Base-by-base conservation (phyloP, 2,329 filamentous ascomycete species). In the Ustulina deusta region DNA sequence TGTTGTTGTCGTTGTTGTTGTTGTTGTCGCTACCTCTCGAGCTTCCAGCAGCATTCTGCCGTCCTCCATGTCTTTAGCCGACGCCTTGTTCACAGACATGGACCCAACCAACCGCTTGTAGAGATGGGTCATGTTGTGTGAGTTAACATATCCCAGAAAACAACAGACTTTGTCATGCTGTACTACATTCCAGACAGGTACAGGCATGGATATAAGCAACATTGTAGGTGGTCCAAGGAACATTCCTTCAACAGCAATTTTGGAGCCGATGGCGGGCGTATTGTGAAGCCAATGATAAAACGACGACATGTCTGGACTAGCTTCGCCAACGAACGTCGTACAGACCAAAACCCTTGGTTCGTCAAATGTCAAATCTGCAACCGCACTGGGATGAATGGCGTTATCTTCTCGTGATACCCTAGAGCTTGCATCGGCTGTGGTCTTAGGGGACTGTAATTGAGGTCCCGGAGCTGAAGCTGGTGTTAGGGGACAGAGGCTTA, bases 131-230 rank as follows among this genome's bases (percentile, higher is more conserved):
- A 91, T 87, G 77, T 91, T 91, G 73, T 89, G 87, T 0, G 89
- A 90, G 72, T 85, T 90, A 71, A 91, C 86, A 71, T 89, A 88
- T 36, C 89, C 89, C 52, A 91, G 75, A 68, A 89, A 90, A 71
- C 86, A 89, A 78, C 89, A 91, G 25, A 90, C 88, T 73, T 90
- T 90, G 71, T 90, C 88, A 68, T 89, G 86, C 77, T 90, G 86
- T 7, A 91, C 86, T 25, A 89, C 83, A 70, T 86, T 88, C 87
- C 88, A 91, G 15, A 91, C 83, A 5, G 84, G 83, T 65, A 86
- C 83, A 3, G 89, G 88, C 86, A 91, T 90, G 3, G 89, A 90
- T 61, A 91, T 88, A 34, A 91, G 80, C 9, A 91, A 79, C 81
- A 90, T 89, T 0, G 89, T 90, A 0, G 89, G 88, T 0, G 89